These are phyloP conservation scores for Epichloe elymi DNA, from an alignment of 2,329 filamentous ascomycete species.

Conservation along the genomic window DNA sequence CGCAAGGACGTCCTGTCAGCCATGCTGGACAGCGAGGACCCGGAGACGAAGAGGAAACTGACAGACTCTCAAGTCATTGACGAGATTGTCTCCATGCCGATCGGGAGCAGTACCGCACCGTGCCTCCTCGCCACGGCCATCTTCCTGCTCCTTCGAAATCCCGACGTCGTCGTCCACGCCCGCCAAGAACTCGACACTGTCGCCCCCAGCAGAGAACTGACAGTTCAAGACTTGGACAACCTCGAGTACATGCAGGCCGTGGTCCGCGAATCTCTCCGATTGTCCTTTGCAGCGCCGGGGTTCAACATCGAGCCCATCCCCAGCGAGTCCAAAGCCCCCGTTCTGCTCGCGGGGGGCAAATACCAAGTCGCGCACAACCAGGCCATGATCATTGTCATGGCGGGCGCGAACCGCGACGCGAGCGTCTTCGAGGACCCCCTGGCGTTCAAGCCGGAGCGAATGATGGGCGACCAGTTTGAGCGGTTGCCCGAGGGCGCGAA, in stretches of 20 bases:
- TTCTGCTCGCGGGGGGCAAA: slow-evolving; percentile 35
- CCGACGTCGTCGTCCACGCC: slow-evolving; percentile 31
- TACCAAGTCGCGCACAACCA: slow-evolving; percentile 37
- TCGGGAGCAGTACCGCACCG: slow-evolving; percentile 38
- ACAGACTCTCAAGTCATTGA: slow-evolving; percentile 49
- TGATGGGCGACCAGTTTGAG: slow-evolving; percentile 32
- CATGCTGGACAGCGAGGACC: slow-evolving; percentile 45
- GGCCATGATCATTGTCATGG: slow-evolving; percentile 34
- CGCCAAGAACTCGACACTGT: slow-evolving; percentile 41
- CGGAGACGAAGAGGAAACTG: slow-evolving; percentile 45
- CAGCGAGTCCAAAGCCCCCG: slow-evolving; percentile 26
- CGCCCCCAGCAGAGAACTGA: slow-evolving; percentile 30
- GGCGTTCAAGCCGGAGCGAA: slow-evolving; percentile 33
- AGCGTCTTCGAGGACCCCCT: slow-evolving; percentile 33
- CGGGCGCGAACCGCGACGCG: slow-evolving; percentile 36
- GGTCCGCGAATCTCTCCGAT: slow-evolving; percentile 39
- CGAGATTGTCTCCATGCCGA: slow-evolving; percentile 56
- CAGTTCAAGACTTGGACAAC: slow-evolving; percentile 33
- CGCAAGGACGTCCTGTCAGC: slow-evolving; percentile 49
- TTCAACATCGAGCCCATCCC: slow-evolving; percentile 39
- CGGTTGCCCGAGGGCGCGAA: slow-evolving; percentile 30
- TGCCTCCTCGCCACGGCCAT: slow-evolving; percentile 32
- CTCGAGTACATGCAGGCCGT: slow-evolving; percentile 41
- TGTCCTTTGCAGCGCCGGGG: slow-evolving; percentile 39
- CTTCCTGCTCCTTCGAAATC: slow-evolving; percentile 38